Percentiles rank a stretch among this genome's conserved stretches.
Evolutionary conservation across 441 rosid species (phyloP).

Genomic region (Arabidopsis lyrata): DNA sequence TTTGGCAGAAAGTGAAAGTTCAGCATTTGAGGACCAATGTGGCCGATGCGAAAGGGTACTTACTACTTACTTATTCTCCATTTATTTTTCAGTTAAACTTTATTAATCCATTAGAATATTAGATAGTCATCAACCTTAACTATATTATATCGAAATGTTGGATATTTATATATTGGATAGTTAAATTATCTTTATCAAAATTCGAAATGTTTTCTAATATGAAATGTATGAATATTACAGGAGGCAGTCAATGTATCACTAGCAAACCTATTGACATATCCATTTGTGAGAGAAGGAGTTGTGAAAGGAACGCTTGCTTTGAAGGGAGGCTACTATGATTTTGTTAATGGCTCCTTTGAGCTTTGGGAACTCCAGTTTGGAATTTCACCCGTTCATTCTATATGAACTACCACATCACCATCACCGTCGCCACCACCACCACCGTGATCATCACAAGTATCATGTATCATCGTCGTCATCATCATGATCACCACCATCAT

Average conservation of each 20-base stretch:
- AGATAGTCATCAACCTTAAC: too few species aligned
- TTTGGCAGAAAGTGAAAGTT: conserved; percentile 50
- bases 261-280: conserved; percentile 66
- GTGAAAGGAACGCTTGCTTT: conserved; percentile 50
- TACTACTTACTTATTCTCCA: conserved; percentile 1
- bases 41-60: conserved; percentile 73
- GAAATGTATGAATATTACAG: conserved; percentile 41
- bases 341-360: conserved; percentile 72
- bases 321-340: conserved; percentile 77
- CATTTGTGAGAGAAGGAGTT: conserved; percentile 61
- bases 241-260: conserved; percentile 73
- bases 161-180: too few species aligned
- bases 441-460: conserved; percentile 19
- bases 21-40: conserved; percentile 61
- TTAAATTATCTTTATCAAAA: too few species aligned
- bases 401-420: conserved; percentile 53
- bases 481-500: background rate
- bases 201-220: background rate
- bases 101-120: background rate
- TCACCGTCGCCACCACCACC: conserved; percentile 28
- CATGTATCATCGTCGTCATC: conserved; percentile 21
- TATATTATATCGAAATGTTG: too few species aligned
- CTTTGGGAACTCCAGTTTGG: conserved; percentile 72
- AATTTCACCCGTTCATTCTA: conserved; percentile 59
- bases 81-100: background rate